Percentiles rank a stretch among this genome's conserved stretches.
Evolutionary conservation across 139 green algal genomes (phyloP).

Genomic region (Chlorella sp.): DNA sequence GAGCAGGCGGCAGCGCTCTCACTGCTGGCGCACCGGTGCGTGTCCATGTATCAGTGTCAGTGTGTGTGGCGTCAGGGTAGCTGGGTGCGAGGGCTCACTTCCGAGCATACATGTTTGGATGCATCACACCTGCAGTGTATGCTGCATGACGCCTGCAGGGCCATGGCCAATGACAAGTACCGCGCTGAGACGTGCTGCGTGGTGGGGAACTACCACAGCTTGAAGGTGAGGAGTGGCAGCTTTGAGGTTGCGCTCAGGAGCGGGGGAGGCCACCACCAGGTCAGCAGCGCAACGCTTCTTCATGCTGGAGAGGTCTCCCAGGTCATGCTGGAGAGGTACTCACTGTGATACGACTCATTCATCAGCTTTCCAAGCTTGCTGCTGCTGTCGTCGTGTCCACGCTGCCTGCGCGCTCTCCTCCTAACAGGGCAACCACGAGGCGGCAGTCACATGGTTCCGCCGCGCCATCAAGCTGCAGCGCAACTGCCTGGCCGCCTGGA

Average conservation of each 20-base stretch:
- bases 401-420: too few species aligned
- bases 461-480: slow-evolving; percentile 84
- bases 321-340: too few species aligned
- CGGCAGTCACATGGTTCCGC: slow-evolving; percentile 86
- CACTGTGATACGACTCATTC: too few species aligned
- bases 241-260: too few species aligned
- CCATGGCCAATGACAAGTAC: slow-evolving; percentile 79
- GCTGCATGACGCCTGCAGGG: slow-evolving; percentile 6
- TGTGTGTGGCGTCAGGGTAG: too few species aligned
- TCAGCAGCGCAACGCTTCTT: too few species aligned
- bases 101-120: too few species aligned
- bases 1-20: slow-evolving; percentile 69
- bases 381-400: too few species aligned
- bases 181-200: slow-evolving; percentile 90
- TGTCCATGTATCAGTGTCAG: neutral
- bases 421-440: slow-evolving; percentile 52
- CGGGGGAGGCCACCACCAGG: too few species aligned
- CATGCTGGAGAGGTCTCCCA: too few species aligned
- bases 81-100: too few species aligned
- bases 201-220: slow-evolving; percentile 97
- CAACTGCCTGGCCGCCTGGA: slow-evolving; percentile 91
- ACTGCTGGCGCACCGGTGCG: slow-evolving; percentile 70
- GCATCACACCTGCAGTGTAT: neutral
- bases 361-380: too few species aligned
- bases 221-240: slow-evolving; percentile 50